Evolutionary conservation across 1,284 basidiomycete species (phyloP).

Genomic region (Microstroma glucosiphilum): DNA sequence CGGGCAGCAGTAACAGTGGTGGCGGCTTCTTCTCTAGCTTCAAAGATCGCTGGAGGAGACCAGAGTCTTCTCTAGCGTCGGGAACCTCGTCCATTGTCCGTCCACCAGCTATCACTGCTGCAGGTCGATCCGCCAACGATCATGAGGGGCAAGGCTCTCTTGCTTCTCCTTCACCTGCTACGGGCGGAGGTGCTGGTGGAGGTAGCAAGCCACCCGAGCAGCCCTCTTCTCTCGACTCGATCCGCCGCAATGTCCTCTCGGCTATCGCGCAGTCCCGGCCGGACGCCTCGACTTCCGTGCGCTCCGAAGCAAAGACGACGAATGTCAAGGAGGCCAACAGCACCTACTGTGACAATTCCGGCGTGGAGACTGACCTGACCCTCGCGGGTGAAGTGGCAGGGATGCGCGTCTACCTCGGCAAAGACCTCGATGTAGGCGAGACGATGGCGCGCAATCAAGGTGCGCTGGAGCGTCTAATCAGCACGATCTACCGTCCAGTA

Average conservation of each 20-base stretch:
- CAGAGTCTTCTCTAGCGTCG: conserved; percentile 31
- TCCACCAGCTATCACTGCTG: conserved; percentile 18
- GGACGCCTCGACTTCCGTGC: conserved; percentile 47
- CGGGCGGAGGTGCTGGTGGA: background rate
- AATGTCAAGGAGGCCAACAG: conserved; percentile 51
- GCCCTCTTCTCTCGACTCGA: conserved; percentile 4
- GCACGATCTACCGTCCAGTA: conserved; percentile 46
- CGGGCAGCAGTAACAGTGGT: too few relatives aligned
- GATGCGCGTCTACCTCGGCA: conserved; percentile 51
- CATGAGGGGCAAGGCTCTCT: conserved; percentile 4
- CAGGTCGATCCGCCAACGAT: conserved; percentile 20
- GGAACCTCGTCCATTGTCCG: conserved; percentile 35
- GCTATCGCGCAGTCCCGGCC: conserved; percentile 52
- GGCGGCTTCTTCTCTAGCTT: conserved; percentile 29
- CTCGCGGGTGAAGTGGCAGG: conserved; percentile 50
- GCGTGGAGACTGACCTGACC: conserved; percentile 47
- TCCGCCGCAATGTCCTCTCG: conserved; percentile 34
- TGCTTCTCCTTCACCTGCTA: conserved; percentile 5
- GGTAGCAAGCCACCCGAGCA: background rate
- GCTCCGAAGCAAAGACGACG: conserved; percentile 43
- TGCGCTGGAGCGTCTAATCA: conserved; percentile 47
- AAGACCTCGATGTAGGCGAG: conserved; percentile 30
- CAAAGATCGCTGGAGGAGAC: conserved; percentile 24
- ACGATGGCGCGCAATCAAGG: conserved; percentile 42
- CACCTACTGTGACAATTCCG: conserved; percentile 51